A percentile compares a stretch with the other conserved stretches of the same genome.
Conservation (phyloP, 1,139 yeast genomes). For the Kluyveromyces sp. region DNA sequence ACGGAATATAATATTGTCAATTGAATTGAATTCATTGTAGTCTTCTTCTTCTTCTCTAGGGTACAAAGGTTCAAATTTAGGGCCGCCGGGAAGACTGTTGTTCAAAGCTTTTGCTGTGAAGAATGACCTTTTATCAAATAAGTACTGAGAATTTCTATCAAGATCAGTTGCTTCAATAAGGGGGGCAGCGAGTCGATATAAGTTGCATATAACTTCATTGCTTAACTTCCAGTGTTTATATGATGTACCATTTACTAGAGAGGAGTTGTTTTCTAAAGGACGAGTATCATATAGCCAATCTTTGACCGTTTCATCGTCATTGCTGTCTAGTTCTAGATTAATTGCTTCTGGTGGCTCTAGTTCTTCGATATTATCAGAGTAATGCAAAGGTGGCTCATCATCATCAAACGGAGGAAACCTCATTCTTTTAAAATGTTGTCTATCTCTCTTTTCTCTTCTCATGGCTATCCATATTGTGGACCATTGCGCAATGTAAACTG, state of each 20-base stretch:
- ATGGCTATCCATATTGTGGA: slow-evolving; percentile 85
- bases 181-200: slow-evolving; percentile 63
- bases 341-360: slow-evolving; percentile 67
- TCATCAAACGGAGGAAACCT: slow-evolving; percentile 95
- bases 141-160: slow-evolving; percentile 53
- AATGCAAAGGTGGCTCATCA: slow-evolving; percentile 87
- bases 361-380: slow-evolving; percentile 70
- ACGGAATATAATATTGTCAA: slow-evolving; percentile 80
- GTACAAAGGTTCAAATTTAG: slow-evolving; percentile 86
- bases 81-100: slow-evolving; percentile 88
- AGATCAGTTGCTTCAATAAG: slow-evolving; percentile 46
- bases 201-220: slow-evolving; percentile 53
- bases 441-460: slow-evolving; percentile 89
- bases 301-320: slow-evolving; percentile 48
- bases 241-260: slow-evolving; percentile 58
- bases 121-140: slow-evolving; percentile 72
- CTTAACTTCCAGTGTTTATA: slow-evolving; percentile 67
- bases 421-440: slow-evolving; percentile 85
- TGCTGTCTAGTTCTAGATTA: slow-evolving; percentile 52
- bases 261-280: slow-evolving; percentile 56
- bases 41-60: slow-evolving; percentile 70
- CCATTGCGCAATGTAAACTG: slow-evolving; percentile 93
- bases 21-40: slow-evolving; percentile 80
- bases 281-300: slow-evolving; percentile 80
- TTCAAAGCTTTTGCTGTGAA: slow-evolving; percentile 88